These are phyloP conservation scores for Zhuliangozyma parablackwelliae DNA, from an alignment of 1,139 yeast genomes.

Conservation along the genomic window DNA sequence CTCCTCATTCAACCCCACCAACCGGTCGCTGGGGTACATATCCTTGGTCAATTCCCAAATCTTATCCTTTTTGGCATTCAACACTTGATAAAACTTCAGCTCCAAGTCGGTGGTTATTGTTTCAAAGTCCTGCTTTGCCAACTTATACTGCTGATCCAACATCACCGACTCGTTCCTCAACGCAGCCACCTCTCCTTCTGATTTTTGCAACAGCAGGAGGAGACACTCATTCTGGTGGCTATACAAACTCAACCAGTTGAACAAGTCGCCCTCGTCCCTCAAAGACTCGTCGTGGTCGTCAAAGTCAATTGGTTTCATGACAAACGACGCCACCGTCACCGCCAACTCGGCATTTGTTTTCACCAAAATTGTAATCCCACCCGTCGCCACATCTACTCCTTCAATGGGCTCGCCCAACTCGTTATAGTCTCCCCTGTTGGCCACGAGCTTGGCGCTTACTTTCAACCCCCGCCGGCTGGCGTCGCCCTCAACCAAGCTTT, in stretches of 20 bases:
- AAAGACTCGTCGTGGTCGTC: slow-evolving; percentile 5
- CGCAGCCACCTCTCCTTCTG: slow-evolving; percentile 5
- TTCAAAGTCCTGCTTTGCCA: slow-evolving; percentile 20
- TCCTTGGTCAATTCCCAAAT: slow-evolving; percentile 25
- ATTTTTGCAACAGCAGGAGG: slow-evolving; percentile 3
- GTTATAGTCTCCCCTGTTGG: slow-evolving; percentile 4
- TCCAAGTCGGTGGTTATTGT: slow-evolving; percentile 30
- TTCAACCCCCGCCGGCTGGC: slow-evolving; percentile 3
- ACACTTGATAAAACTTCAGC: slow-evolving; percentile 31
- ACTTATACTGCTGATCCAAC: slow-evolving; percentile 15
- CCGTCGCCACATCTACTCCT: slow-evolving; percentile 3
- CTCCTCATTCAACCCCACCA: slow-evolving; percentile 8
- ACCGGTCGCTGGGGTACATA: slow-evolving; percentile 2
- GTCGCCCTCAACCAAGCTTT: slow-evolving; percentile 7
- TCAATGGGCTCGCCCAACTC: slow-evolving; percentile 6
- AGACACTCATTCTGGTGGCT: slow-evolving; percentile 14
- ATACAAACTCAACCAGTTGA: slow-evolving; percentile 26
- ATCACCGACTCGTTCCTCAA: slow-evolving; percentile 11
- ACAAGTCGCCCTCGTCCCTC: slow-evolving; percentile 14
- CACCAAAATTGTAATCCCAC: slow-evolving; percentile 14
- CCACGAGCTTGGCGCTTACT: slow-evolving; percentile 8
- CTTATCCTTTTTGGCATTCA: slow-evolving; percentile 32
- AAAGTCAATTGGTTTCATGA: slow-evolving; percentile 14
- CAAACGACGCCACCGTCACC: slow-evolving; percentile 21
- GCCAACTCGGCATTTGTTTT: slow-evolving; percentile 22